These are phyloP conservation scores for Ophiostoma perfectum DNA, from an alignment of 2,329 filamentous ascomycete species.

Conservation along the genomic window DNA sequence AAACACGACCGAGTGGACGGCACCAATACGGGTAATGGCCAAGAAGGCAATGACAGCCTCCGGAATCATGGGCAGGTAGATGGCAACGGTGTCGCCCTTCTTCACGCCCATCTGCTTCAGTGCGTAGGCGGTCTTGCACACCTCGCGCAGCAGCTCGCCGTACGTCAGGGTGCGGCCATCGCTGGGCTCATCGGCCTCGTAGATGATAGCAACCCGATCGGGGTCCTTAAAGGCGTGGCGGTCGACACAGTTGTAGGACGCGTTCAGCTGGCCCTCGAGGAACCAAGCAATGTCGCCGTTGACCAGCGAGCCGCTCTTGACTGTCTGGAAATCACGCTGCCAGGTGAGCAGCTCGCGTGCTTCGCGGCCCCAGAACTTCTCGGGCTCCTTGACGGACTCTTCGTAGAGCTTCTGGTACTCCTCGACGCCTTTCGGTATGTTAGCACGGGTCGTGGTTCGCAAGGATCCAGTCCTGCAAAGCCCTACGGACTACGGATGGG, in stretches of 20 bases:
- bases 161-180: conserved; percentile 91
- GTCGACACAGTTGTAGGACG: conserved; percentile 95
- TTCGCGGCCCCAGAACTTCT: conserved; percentile 82
- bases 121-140: conserved; percentile 79
- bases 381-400: conserved; percentile 83
- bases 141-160: conserved; percentile 84
- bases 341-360: conserved; percentile 87
- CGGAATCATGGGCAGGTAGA: conserved; percentile 98
- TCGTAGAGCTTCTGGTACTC: conserved; percentile 65
- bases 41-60: conserved; percentile 89
- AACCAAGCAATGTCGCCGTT: conserved; percentile 93
- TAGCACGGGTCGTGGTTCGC: background rate
- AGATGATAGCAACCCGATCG: conserved; percentile 91
- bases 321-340: conserved; percentile 87
- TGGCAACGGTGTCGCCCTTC: conserved; percentile 94
- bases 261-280: conserved; percentile 85
- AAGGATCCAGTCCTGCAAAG: background rate
- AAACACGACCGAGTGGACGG: conserved; percentile 95
- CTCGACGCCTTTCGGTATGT: conserved; percentile 47
- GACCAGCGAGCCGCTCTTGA: conserved; percentile 67
- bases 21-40: conserved; percentile 86
- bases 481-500: conserved; percentile 23
- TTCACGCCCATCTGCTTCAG: conserved; percentile 93
- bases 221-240: conserved; percentile 94
- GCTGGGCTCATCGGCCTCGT: conserved; percentile 87